phyloP scores from a whole-genome alignment of 2,329 filamentous ascomycete genomes.

The Neonectria sp. region DNA sequence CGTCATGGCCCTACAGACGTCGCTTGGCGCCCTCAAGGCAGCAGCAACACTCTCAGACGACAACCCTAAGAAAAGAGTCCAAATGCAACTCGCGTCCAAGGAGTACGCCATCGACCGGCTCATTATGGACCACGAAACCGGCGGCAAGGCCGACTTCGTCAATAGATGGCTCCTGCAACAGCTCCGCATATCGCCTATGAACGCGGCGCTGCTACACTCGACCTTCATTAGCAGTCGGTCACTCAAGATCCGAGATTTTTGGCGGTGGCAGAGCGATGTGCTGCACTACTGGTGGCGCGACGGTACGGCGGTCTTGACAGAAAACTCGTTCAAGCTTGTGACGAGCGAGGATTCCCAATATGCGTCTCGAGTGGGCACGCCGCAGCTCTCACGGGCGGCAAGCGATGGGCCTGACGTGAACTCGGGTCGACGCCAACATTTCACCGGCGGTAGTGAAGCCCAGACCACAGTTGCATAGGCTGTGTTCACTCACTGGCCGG shows the following conservation, averaged over 20 bases:
- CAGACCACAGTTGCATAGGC: conserved; percentile 28
- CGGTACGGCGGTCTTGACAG: conserved; percentile 38
- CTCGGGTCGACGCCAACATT: conserved; percentile 22
- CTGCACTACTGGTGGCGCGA: conserved; percentile 57
- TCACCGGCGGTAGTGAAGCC: conserved; percentile 27
- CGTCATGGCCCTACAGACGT: conserved; percentile 59
- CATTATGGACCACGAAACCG: conserved; percentile 53
- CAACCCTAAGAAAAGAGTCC: conserved; percentile 52
- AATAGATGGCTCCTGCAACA: conserved; percentile 68
- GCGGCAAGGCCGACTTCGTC: conserved; percentile 62
- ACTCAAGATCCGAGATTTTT: conserved; percentile 52
- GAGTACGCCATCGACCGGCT: conserved; percentile 65
- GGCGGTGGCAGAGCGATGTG: conserved; percentile 57
- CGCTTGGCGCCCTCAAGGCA: conserved; percentile 57
- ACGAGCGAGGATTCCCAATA: conserved; percentile 45
- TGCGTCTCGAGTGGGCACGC: conserved; percentile 46
- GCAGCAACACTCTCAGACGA: conserved; percentile 56
- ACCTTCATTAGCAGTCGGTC: conserved; percentile 48
- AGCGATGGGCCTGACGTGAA: conserved; percentile 43
- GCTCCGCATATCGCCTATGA: conserved; percentile 62
- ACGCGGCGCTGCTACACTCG: conserved; percentile 60
- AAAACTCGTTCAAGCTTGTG: conserved; percentile 28
- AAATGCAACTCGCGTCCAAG: conserved; percentile 60
- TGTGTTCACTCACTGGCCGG: background rate
- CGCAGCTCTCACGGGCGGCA: conserved; percentile 46